Evolutionary conservation across 306 rosid genomes (phyloP), one percentile per base, ranked within the genome.

Genomic region (Canavalia gladiata): DNA sequence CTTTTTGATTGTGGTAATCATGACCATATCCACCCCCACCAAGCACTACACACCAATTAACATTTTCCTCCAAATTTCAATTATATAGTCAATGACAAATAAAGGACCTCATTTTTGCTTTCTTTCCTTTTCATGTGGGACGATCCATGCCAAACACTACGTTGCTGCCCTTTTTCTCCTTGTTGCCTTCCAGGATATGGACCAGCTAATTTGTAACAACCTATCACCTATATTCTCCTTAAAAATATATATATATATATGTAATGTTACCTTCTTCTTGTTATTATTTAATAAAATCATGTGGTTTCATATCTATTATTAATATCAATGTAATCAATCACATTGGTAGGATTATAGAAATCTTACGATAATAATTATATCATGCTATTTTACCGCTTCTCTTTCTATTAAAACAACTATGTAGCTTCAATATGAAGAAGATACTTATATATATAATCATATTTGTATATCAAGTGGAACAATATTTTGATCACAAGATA

Each of bases 1-100:
- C 90, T 80, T 88, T 92, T 88, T 89, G 74, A 88, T 90, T 89
- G 95, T 77, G 56, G 87, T 83, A 89, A 92, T 92, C 78, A 92
- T 90, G 84, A 86, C 79, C 57, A 77, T 71, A 67, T 80, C 81
- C 87, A 92, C 88, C 88, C 88, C 87, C 89, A 87, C 77, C 88
- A 63, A 33, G 66, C 85, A 87, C 88, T 78, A 80, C 52, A 69
- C 65, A 79, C 85, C 85, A 82, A 79, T 77, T 39, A 4, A 46
- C 52, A 83, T 78, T 87, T 81, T 85, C 54, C 77, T 87, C 35
- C 41, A 78, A 67, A 68, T 55, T 59, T 4, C 60, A 76, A 18
- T 18, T 18, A 18, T 18, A 46, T 67, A 69, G 62, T 60, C 67
- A 73, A 85, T 56, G 60, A 52, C 83, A 80, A 78, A 63, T 69